Evolutionary conservation across 1,284 basidiomycete genomes (phyloP).

Genomic region (Stereum hirsutum): DNA sequence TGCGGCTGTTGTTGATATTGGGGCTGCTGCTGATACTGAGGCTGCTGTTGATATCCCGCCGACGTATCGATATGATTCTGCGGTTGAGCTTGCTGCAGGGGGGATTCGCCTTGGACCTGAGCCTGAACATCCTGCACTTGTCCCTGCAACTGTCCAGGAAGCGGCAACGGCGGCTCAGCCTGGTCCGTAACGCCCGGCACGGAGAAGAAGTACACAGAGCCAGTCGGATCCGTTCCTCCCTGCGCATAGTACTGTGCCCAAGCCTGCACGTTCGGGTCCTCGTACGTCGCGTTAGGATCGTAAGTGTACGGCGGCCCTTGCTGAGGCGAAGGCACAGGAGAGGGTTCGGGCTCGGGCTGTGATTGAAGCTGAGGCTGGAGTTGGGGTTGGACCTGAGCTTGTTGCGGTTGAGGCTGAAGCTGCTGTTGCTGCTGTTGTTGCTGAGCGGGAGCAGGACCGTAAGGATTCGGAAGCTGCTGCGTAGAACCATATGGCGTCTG

Average conservation of each 20-base stretch:
- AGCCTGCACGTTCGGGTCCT: constrained; percentile 67
- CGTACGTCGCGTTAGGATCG: constrained; percentile 54
- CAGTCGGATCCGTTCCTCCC: constrained; percentile 60
- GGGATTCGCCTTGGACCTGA: neutral
- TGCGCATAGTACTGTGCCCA: constrained; percentile 77
- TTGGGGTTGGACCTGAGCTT: constrained; percentile 4
- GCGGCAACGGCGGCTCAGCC: constrained; percentile 7
- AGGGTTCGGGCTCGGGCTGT: constrained; percentile 15
- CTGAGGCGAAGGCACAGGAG: constrained; percentile 6
- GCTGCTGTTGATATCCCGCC: constrained; percentile 1
- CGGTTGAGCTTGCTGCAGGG: constrained; percentile 1
- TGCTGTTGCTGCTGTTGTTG: constrained; percentile 17
- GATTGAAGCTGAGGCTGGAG: constrained; percentile 13
- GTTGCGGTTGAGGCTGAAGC: constrained; percentile 9
- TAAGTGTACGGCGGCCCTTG: constrained; percentile 60
- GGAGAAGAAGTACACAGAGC: constrained; percentile 65
- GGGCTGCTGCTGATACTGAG: constrained; percentile 1
- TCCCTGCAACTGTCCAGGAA: neutral
- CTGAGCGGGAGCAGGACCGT: constrained; percentile 2
- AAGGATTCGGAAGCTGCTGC: neutral
- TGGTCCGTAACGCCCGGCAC: constrained; percentile 59
- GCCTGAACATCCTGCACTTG: neutral
- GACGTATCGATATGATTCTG: neutral
- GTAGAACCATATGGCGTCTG: neutral
- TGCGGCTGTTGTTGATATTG: neutral